Evolutionary conservation across 202 grass and related monocot genomes (phyloP).

Genomic region (Bolboschoenoplectus hybrid): DNA sequence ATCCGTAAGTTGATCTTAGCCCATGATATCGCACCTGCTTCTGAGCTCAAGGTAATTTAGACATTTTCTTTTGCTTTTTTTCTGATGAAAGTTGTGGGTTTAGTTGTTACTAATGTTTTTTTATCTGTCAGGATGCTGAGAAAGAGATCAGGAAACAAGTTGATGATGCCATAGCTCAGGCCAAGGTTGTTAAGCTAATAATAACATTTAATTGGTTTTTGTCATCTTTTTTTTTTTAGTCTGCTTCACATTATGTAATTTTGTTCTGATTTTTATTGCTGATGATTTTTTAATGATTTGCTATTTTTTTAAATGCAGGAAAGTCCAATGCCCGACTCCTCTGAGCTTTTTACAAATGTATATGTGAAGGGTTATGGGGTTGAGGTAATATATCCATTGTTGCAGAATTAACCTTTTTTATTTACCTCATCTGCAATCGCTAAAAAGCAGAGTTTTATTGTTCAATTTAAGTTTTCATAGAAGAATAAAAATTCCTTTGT

Average conservation of each 20-base stretch:
- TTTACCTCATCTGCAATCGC: not conserved
- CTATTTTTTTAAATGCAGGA: slow-evolving; percentile 62
- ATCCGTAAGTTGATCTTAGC: slow-evolving; percentile 83
- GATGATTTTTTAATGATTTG: slow-evolving; percentile 25
- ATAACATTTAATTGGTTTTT: slow-evolving; percentile 2
- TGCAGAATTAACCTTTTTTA: slow-evolving; percentile 20
- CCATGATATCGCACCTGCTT: slow-evolving; percentile 68
- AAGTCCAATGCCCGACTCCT: slow-evolving; percentile 78
- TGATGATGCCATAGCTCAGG: slow-evolving; percentile 82
- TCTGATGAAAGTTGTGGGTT: not conserved
- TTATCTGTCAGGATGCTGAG: slow-evolving; percentile 66
- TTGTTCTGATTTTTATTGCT: slow-evolving; percentile 34
- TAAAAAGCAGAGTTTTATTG: not conserved
- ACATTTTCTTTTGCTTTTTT: not conserved
- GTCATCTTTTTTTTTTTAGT: not conserved
- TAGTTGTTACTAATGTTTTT: slow-evolving; percentile 26
- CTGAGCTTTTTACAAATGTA: slow-evolving; percentile 92
- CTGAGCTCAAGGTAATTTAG: slow-evolving; percentile 85
- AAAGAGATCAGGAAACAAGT: slow-evolving; percentile 93
- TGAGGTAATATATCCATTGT: slow-evolving; percentile 57
- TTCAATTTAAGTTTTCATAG: not conserved
- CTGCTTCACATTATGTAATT: slow-evolving; percentile 17
- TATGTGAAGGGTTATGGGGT: slow-evolving; percentile 78
- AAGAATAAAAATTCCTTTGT: not conserved
- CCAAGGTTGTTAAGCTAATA: slow-evolving; percentile 61